A percentile compares a stretch with the other conserved stretches of the same genome.
Evolutionary conservation across 1,284 basidiomycete genomes (phyloP).

Genomic region (Tremellales sp.): DNA sequence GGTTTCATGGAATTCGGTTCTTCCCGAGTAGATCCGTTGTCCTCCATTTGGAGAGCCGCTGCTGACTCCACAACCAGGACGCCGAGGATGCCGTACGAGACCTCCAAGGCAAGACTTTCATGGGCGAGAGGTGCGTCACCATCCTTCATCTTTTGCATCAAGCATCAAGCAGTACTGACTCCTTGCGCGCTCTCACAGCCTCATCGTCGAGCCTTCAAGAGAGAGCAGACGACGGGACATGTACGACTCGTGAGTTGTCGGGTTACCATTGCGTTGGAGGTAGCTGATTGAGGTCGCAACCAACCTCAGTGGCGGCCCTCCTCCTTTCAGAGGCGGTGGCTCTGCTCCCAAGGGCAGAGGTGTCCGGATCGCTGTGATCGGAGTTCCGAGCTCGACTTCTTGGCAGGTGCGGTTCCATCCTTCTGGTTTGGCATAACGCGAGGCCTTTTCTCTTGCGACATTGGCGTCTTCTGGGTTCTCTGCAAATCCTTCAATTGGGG

Average conservation of each 20-base stretch:
- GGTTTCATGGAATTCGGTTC: constrained; percentile 93
- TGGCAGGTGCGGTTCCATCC: constrained; percentile 75
- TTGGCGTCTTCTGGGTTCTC: not conserved
- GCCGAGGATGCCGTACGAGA: constrained; percentile 85
- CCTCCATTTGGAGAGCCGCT: not conserved
- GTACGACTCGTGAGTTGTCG: constrained; percentile 60
- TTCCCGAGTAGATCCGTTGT: constrained; percentile 55
- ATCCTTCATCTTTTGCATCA: not conserved
- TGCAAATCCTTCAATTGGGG: not conserved
- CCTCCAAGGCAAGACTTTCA: constrained; percentile 79
- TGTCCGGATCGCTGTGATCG: constrained; percentile 75
- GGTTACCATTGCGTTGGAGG: too few species aligned
- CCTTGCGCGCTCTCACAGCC: constrained; percentile 57
- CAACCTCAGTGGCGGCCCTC: not conserved
- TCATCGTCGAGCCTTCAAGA: constrained; percentile 87
- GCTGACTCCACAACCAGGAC: constrained; percentile 56
- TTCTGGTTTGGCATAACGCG: constrained; percentile 9
- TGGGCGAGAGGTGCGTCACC: constrained; percentile 70
- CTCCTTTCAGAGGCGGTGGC: constrained; percentile 4
- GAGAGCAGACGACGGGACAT: constrained; percentile 75
- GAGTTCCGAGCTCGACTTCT: constrained; percentile 84
- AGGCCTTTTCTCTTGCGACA: too few species aligned
- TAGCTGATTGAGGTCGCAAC: not conserved
- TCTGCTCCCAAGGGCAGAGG: constrained; percentile 52
- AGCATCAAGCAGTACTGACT: not conserved